Conservation (phyloP, 2,329 filamentous ascomycete genomes). For the Calonectria leucothoes region DNA sequence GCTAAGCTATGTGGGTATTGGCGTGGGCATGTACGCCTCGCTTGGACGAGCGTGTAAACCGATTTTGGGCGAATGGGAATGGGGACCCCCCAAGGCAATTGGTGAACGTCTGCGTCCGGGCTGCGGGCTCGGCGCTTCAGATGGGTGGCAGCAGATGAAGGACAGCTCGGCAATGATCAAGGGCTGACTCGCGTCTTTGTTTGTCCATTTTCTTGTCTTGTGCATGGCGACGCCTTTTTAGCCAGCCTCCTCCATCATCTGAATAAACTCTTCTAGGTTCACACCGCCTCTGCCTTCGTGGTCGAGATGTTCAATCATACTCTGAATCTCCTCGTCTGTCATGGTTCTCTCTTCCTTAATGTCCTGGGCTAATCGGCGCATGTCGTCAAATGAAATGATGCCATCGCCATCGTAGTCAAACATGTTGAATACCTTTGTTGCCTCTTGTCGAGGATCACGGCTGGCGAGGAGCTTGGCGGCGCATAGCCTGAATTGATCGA, state of each 20-base stretch:
- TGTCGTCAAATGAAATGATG: constrained; percentile 87
- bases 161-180: constrained; percentile 2
- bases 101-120: not conserved
- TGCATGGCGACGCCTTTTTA: constrained; percentile 31
- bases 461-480: constrained; percentile 84
- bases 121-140: not conserved
- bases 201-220: constrained; percentile 10
- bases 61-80: not conserved
- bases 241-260: constrained; percentile 65
- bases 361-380: constrained; percentile 88
- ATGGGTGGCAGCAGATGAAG: not conserved
- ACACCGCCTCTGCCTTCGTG: constrained; percentile 89
- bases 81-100: not conserved
- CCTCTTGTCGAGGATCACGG: constrained; percentile 91
- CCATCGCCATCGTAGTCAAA: constrained; percentile 96
- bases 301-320: constrained; percentile 99
- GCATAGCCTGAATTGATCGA: constrained; percentile 71
- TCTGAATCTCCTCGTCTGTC: constrained; percentile 89
- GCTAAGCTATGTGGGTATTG: not conserved
- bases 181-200: constrained; percentile 1
- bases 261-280: constrained; percentile 75
- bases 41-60: not conserved
- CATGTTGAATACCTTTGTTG: constrained; percentile 88
- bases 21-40: not conserved
- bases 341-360: constrained; percentile 83